Evolutionary conservation across 306 rosid genomes (phyloP).

Genomic region (Lathyrus aphaca): DNA sequence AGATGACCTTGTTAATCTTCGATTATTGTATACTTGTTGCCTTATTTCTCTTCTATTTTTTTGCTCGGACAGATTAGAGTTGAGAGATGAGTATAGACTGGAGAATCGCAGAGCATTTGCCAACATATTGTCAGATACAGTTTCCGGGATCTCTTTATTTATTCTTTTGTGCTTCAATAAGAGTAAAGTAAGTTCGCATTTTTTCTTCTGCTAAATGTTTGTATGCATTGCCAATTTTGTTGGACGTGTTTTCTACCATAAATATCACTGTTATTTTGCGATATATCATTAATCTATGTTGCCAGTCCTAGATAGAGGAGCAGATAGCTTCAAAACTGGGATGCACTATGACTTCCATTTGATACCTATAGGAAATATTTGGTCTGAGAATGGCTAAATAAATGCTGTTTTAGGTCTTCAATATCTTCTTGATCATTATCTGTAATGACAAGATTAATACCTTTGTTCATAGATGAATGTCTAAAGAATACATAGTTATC

Average conservation of each 20-base stretch:
- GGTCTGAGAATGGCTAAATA: background rate
- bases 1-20: constrained; percentile 32
- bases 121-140: constrained; percentile 92
- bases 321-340: background rate
- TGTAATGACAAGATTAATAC: background rate
- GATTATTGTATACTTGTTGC: constrained; percentile 30
- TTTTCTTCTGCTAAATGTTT: constrained; percentile 27
- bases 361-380: background rate
- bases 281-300: background rate
- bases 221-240: constrained; percentile 25
- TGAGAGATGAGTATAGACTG: constrained; percentile 91
- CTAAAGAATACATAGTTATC: background rate
- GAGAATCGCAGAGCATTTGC: constrained; percentile 94
- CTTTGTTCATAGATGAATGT: background rate
- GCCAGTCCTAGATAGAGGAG: background rate
- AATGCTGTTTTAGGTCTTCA: background rate
- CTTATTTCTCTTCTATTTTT: constrained; percentile 37
- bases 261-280: constrained; percentile 21
- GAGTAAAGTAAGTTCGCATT: constrained; percentile 70
- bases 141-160: constrained; percentile 84
- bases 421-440: background rate
- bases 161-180: constrained; percentile 87
- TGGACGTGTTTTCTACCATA: constrained; percentile 24
- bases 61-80: constrained; percentile 69
- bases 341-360: background rate